Evolutionary conservation across 495 filamentous ascomycete species (phyloP), one percentile per base, ranked within the genome.

Genomic region (Baudoinia panamericana): DNA sequence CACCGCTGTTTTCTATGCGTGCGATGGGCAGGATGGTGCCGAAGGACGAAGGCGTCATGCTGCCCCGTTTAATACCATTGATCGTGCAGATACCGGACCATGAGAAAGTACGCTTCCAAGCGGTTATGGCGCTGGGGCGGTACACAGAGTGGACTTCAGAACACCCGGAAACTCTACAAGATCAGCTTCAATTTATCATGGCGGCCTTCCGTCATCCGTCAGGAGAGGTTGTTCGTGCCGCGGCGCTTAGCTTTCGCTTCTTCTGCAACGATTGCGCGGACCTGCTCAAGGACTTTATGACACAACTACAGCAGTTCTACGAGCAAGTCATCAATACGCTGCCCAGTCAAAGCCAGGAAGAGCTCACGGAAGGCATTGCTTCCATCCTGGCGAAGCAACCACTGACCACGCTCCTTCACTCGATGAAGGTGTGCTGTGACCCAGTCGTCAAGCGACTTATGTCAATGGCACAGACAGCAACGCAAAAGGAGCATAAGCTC

Each of bases 21-120:
- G 90, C 90, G 0, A 93, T 99, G 85, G 90, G 90, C 7, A 80
- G 86, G 30, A 95, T 95, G 86, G 87, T 99, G 12, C 79, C 87
- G 11, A 72, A 76, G 25, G 79, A 92, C 36, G 90, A 99, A 56
- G 80, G 69, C 46, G 74, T 76, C 18, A 75, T 99, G 39, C 66
- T 99, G 9, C 80, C 82, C 1, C 80, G 88, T 52, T 78, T 96
- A 9, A 92, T 99, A 58, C 84, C 83, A 6, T 64, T 95, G 36
- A 75, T 99, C 44, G 80, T 93, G 3, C 82, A 92, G 59, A 92
- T 99, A 46, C 90, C 92, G 0, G 75, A 84, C 50, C 92, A 99
- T 48, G 84, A 95, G 62, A 96, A 95, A 64, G 69, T 96, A 2
- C 80, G 86, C 20, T 99, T 96, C 63, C 87, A 93, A 39, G 84